Percentiles rank a stretch among this genome's conserved stretches.
Conservation (phyloP, 129 eudicot species). For the Saussurea involucrata region DNA sequence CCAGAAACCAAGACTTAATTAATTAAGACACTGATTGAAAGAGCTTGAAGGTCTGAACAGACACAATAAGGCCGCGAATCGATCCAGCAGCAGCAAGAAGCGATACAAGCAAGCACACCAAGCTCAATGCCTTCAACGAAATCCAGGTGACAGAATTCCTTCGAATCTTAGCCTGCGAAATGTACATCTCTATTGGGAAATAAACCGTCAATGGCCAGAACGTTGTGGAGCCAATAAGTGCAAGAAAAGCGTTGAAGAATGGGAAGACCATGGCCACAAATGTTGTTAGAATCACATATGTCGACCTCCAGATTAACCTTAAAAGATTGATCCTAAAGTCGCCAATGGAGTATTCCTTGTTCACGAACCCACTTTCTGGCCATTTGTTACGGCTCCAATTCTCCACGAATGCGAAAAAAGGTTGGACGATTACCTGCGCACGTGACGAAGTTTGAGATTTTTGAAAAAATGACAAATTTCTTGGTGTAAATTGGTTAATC, state of each 20-base stretch:
- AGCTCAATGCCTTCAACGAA: conserved; percentile 38
- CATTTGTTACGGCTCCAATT: conserved; percentile 35
- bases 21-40: conserved; percentile 38
- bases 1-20: neutral
- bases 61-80: conserved; percentile 38
- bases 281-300: conserved; percentile 45
- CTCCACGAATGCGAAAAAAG: conserved; percentile 53
- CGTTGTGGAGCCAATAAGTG: conserved; percentile 49
- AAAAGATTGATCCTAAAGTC: conserved; percentile 32
- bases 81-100: conserved; percentile 60
- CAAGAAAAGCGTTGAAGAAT: conserved; percentile 63
- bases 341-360: conserved; percentile 25
- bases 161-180: conserved; percentile 34
- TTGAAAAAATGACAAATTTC: no score
- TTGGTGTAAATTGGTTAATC: neutral
- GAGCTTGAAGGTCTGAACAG: conserved; percentile 30
- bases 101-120: conserved; percentile 44
- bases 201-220: conserved; percentile 50
- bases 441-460: neutral
- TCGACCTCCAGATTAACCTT: conserved; percentile 62
- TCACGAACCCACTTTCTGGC: conserved; percentile 43
- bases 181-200: conserved; percentile 62
- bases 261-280: conserved; percentile 53
- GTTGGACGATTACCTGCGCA: conserved; percentile 51
- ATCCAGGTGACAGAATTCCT: conserved; percentile 41